Base-by-base conservation (phyloP, 108 stramenopile genomes). In the Nitzschia palea region DNA sequence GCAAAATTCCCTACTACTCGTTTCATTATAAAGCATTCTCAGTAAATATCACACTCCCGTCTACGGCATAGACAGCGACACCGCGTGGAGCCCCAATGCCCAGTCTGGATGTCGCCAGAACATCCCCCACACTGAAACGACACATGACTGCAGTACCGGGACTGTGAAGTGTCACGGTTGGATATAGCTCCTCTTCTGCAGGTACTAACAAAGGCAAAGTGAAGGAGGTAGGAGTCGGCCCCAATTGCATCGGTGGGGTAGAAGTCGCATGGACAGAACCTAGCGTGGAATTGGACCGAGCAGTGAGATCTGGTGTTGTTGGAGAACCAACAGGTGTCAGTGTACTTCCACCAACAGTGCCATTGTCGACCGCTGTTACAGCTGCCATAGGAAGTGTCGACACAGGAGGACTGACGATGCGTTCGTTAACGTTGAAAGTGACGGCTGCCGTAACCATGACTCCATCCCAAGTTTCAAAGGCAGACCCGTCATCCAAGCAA, bases 141-240 rank as follows among this genome's bases (percentile, higher is more conserved):
- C 93, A 87, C 89, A 96, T 77, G 48, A 96, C 94, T 37, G 91
- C 72, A 25, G 95, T 93, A 58, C 71, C 80, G 14, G 94, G 75
- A 61, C 90, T 94, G 57, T 96, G 95, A 14, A 97, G 70, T 1
- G 97, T 96, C 12, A 96, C 77, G 6, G 97, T 97, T 33, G 97
- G 94, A 48, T 88, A 97, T 22, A 97, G 50, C 51, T 97, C 97
- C 75, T 94, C 91, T 55, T 85, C 89, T 42, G 79, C 86, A 14
- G 95, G 95, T 31, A 94, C 84, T 22, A 84, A 45, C 9, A 97
- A 73, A 1, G 92, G 87, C 2, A 92, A 40, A 5, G 80, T 81
- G 27, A 67, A 62, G 23, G 71, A 51, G 14, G 62, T 67, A 8
- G 62, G 70, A 28, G 37, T 48, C 3, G 62, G 35, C 31, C 50